Evolutionary conservation across 495 filamentous ascomycete genomes (phyloP), one percentile per base, ranked within the genome.

Genomic region (Lasiosphaeris hirsuta): DNA sequence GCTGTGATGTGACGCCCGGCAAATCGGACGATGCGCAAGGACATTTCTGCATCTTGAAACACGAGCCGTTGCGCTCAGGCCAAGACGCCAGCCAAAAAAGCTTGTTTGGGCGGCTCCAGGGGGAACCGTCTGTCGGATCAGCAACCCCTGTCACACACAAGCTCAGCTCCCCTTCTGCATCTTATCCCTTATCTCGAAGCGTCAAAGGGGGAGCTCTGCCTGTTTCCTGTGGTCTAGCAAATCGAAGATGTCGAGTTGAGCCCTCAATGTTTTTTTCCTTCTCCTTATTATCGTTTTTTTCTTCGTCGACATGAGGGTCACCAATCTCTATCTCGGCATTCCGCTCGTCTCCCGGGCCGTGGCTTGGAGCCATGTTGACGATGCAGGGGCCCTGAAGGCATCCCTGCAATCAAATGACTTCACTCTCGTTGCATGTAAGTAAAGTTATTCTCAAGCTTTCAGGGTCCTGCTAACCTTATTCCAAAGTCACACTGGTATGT

Each of bases 351-450:
- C 41, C 34, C 17, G 51, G 13, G 34, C 61, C 19, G 18, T 49
- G 14, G 70, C 69, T 14, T 79, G 75, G 77, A 62, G 69, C 23
- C 73, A 75, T 61, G 59, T 63, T 0, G 59, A 57, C 9, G 65
- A 68, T 11, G 51, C 65, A 14, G 68, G 68, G 8, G 63, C 72
- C 13, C 54, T 66, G 17, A 38, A 61, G 11, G 55, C 62, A n/a
- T 58, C 62, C 10, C 62, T 76, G 37, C 50, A 56, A 14, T 56
- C 58, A 0, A 63, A 73, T 14, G 71, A 75, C 4, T 56, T 68
- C 47, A 70, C 66, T 1, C 60, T 80, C 18, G 69, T 76, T 61
- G 75, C 77, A n/a, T 79, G 75, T 78, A 69, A 73, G 75, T 55
- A 10, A 4, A 19, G 37, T n/a, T 17, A 7, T 3, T 1, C 4